phyloP scores from a whole-genome alignment of 306 rosid genomes.

The Malus orientalis region DNA sequence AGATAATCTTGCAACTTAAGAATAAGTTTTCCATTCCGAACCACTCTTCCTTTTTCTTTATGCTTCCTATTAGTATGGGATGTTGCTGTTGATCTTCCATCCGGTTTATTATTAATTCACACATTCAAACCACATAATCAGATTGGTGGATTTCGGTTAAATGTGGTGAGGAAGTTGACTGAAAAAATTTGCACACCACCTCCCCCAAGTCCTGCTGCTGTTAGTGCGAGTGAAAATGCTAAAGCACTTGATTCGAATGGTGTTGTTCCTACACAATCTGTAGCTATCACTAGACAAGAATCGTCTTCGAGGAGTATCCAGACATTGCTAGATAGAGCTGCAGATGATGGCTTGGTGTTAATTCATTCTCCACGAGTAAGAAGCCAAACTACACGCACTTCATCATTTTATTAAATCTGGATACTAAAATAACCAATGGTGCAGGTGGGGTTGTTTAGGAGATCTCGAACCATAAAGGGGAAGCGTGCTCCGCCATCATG shows the following conservation, averaged over 20 bases:
- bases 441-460: constrained; percentile 89
- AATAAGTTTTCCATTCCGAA: neutral
- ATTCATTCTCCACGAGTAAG: constrained; percentile 72
- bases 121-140: constrained; percentile 24
- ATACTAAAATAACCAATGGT: constrained; percentile 25
- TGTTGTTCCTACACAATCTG: constrained; percentile 41
- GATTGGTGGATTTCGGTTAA: constrained; percentile 70
- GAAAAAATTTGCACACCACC: constrained; percentile 23
- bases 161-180: constrained; percentile 40
- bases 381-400: neutral
- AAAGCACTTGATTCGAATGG: constrained; percentile 42
- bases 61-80: constrained; percentile 1
- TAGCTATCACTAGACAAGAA: constrained; percentile 41
- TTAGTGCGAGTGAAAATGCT: constrained; percentile 17
- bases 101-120: constrained; percentile 10
- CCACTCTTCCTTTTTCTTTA: neutral
- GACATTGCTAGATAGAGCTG: constrained; percentile 56
- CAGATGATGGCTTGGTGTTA: constrained; percentile 77
- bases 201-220: constrained; percentile 36
- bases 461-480: constrained; percentile 78
- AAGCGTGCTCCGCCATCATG: constrained; percentile 71
- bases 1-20: constrained; percentile 2
- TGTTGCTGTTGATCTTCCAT: neutral
- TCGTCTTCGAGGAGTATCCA: constrained; percentile 37
- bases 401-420: constrained; percentile 6